Evolutionary conservation across 1,284 basidiomycete species (phyloP).

Genomic region (Albatrellus sp.): DNA sequence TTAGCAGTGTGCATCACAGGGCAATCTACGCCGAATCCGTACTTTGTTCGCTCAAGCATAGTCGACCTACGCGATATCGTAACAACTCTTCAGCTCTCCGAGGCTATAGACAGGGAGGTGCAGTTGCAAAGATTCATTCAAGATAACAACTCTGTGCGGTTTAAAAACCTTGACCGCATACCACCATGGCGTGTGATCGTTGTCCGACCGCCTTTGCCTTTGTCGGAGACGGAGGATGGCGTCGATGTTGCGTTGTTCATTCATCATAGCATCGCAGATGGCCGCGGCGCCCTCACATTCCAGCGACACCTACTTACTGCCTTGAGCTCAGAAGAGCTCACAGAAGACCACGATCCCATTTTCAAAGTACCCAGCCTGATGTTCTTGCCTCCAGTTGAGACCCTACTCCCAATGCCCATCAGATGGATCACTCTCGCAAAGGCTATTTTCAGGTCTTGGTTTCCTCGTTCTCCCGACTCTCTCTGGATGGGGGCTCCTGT

Average conservation of each 20-base stretch:
- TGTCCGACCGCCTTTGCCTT: not conserved
- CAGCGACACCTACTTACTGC: constrained; percentile 2
- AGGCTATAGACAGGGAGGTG: not conserved
- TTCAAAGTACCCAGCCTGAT: not conserved
- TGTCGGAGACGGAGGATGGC: not conserved
- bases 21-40: not conserved
- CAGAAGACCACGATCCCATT: not conserved
- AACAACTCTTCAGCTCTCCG: not conserved
- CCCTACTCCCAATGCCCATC: not conserved
- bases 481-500: constrained; percentile 1
- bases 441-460: constrained; percentile 1
- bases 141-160: not conserved
- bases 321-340: not conserved
- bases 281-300: constrained; percentile 4
- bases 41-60: constrained; percentile 4
- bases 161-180: constrained; percentile 2
- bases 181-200: constrained; percentile 6
- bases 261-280: constrained; percentile 8
- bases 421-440: not conserved
- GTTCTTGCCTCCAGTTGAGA: constrained; percentile 4
- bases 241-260: constrained; percentile 7
- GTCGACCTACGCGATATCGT: constrained; percentile 5
- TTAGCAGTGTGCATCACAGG: constrained; percentile 1
- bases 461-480: not conserved
- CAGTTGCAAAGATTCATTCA: not conserved